Conservation (phyloP, 495 filamentous ascomycete species). For the Penicillium maclennaniae region DNA sequence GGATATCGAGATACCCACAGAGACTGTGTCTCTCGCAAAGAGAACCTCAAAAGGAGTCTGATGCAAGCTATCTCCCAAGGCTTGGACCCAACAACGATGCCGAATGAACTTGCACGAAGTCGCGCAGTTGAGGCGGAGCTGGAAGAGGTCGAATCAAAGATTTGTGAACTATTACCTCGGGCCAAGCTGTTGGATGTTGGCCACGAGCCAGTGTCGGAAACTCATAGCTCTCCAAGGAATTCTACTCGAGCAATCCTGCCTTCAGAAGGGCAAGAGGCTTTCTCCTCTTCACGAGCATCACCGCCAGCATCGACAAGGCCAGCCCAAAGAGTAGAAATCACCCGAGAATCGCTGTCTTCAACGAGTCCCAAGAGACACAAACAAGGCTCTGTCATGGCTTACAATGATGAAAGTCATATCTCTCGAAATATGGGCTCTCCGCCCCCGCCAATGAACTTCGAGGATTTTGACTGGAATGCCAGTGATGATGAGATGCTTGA, state of each 20-base stretch:
- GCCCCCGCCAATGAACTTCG: slow-evolving; percentile 29
- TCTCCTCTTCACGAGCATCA: neutral
- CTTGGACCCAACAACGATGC: slow-evolving; percentile 29
- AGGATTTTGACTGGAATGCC: slow-evolving; percentile 61
- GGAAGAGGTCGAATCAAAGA: slow-evolving; percentile 30
- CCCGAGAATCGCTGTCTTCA: slow-evolving; percentile 4
- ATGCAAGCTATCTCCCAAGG: slow-evolving; percentile 36
- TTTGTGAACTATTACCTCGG: slow-evolving; percentile 27
- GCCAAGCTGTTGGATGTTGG: slow-evolving; percentile 17
- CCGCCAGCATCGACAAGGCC: neutral
- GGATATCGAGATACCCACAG: slow-evolving; percentile 24
- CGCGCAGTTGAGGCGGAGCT: slow-evolving; percentile 33
- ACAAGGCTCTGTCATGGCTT: neutral
- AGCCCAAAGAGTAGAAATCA: neutral
- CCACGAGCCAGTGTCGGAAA: neutral
- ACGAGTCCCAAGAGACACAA: slow-evolving; percentile 7
- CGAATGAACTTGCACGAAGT: slow-evolving; percentile 35
- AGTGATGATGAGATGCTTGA: slow-evolving; percentile 71
- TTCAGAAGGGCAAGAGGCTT: neutral
- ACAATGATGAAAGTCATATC: slow-evolving; percentile 33
- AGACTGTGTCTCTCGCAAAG: slow-evolving; percentile 24
- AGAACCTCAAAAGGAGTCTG: slow-evolving; percentile 31
- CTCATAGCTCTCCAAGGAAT: neutral
- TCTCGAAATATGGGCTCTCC: slow-evolving; percentile 49
- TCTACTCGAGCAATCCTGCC: neutral